These are phyloP conservation scores for Fusarium devonianum DNA, from an alignment of 2,329 filamentous ascomycete species.

Conservation along the genomic window DNA sequence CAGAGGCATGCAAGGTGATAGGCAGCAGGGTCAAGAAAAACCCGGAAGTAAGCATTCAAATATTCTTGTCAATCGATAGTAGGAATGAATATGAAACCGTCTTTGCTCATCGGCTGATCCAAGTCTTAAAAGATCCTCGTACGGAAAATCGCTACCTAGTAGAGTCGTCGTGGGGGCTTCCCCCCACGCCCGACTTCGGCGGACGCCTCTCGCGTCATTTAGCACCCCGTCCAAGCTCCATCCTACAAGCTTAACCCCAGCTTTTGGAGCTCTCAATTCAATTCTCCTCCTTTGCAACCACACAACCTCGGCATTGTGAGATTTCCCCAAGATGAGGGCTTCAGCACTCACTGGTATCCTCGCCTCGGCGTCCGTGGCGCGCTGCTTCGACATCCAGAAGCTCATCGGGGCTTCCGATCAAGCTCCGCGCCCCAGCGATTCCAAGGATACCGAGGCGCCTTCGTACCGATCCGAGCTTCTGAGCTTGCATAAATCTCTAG, in stretches of 20 bases:
- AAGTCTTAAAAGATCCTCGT: background rate
- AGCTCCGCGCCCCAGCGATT: constrained; percentile 3
- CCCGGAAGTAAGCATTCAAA: background rate
- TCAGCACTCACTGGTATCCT: constrained; percentile 15
- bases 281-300: constrained; percentile 7
- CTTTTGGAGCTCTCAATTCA: constrained; percentile 1
- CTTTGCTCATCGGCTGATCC: too few species aligned
- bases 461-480: constrained; percentile 63
- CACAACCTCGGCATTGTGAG: constrained; percentile 8
- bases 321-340: constrained; percentile 24
- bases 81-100: too few species aligned
- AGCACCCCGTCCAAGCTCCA: constrained; percentile 19
- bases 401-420: constrained; percentile 4
- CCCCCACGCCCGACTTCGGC: constrained; percentile 26
- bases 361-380: constrained; percentile 22
- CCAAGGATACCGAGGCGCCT: constrained; percentile 38
- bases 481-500: constrained; percentile 76
- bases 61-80: too few species aligned
- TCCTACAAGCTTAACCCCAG: constrained; percentile 17
- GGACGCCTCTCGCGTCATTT: constrained; percentile 25
- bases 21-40: background rate
- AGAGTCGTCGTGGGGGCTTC: too few species aligned
- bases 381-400: constrained; percentile 22
- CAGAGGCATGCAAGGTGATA: background rate
- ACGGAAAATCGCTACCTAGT: too few species aligned